Evolutionary conservation across 768 basidiomycete genomes (phyloP), one percentile per base, ranked within the genome.

Genomic region (Collybiopsis luxurians): DNA sequence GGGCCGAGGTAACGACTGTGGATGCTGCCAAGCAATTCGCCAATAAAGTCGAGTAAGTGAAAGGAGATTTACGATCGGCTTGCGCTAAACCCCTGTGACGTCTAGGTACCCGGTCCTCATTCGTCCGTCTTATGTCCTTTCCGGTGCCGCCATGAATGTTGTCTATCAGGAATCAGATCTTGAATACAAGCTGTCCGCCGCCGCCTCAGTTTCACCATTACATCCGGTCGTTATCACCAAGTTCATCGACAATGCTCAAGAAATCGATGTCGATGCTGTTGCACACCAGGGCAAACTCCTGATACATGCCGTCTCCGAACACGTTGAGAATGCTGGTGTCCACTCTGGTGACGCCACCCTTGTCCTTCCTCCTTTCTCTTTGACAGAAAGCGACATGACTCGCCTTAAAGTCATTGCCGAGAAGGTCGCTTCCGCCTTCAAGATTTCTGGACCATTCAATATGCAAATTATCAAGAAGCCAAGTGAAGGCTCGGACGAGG

Each of bases 81-180:
- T 15, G 50, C 42, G 61, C 34, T 57, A 51, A 60, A n/a, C 26
- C 15, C 21, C n/a, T 24, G n/a, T 26, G 2, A 12, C 13, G 64
- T 44, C 10, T 4, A 91, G 92, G 51, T 98, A 98, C 71, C 97
- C 97, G 4, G 95, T 98, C 60, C 89, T 99, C 52, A 94, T 99
- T 66, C 93, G 97, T 40, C 97, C 97, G 3, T 98, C 96, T 0
- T 98, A 98, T 72, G 96, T 98, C 43, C 86, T 98, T 24, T 99
- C 97, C 9, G 97, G 97, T 50, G 95, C 97, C 43, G 97, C 97
- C 15, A 99, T 99, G 97, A 99, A 97, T 72, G 95, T 98, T 39
- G 93, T 98, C 21, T 90, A 89, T 68, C 93, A 98, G 68, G 94
- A 96, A 70, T 81, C 91, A 12, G 75, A 84, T 15, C 81, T 99